phyloP scores from a whole-genome alignment of 805 yeast species.

The Kluyveromyces lactis region DNA sequence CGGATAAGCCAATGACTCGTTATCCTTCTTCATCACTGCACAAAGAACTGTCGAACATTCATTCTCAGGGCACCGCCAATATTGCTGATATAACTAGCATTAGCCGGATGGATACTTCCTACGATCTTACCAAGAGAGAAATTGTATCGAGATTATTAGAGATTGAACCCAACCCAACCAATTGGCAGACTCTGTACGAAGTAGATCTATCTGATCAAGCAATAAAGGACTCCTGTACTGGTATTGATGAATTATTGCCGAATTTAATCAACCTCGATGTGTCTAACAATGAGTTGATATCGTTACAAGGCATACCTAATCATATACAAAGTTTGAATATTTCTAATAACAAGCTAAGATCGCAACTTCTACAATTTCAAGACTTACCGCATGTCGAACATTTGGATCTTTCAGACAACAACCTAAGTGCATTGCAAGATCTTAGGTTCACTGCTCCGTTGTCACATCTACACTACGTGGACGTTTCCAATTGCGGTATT shows the following conservation, averaged over 20 bases:
- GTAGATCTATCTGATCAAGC: constrained; percentile 9
- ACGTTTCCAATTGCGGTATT: constrained; percentile 19
- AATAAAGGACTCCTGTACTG: constrained; percentile 7
- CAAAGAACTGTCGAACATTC: neutral
- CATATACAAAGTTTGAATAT: constrained; percentile 10
- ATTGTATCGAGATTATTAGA: constrained; percentile 20
- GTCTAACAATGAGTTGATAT: constrained; percentile 15
- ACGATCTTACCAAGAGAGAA: constrained; percentile 16
- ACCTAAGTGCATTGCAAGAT: constrained; percentile 10
- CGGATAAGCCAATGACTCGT: neutral
- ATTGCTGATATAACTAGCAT: constrained; percentile 12
- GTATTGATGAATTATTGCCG: constrained; percentile 19
- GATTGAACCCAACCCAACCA: constrained; percentile 4
- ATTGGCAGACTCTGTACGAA: constrained; percentile 11
- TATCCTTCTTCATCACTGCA: neutral
- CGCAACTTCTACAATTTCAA: constrained; percentile 12
- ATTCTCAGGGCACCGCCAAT: constrained; percentile 2
- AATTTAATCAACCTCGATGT: constrained; percentile 14
- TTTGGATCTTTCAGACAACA: constrained; percentile 18
- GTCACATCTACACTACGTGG: constrained; percentile 13
- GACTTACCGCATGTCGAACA: constrained; percentile 15
- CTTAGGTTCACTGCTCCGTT: constrained; percentile 4
- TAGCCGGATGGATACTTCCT: constrained; percentile 18
- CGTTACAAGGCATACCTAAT: constrained; percentile 15
- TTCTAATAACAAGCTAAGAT: constrained; percentile 14